Percentiles rank a stretch among this genome's conserved stretches.
These are phyloP conservation scores for Colletotrichum cereale DNA, from an alignment of 2,329 filamentous ascomycete genomes.

Conservation along the genomic window DNA sequence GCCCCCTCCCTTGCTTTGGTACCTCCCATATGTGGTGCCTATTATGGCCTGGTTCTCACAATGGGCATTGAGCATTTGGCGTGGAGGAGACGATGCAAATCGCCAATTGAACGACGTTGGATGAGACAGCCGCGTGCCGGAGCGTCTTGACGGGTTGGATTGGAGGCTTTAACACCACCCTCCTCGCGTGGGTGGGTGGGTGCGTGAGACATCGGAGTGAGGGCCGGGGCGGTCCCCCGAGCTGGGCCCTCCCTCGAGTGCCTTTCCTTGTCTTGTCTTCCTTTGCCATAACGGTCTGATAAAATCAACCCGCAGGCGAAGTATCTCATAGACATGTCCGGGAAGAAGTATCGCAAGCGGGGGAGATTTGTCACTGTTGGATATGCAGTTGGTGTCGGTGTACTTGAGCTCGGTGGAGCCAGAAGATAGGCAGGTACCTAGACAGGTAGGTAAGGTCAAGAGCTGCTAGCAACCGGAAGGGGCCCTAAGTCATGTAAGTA, in stretches of 20 bases:
- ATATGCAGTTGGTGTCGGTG: background rate
- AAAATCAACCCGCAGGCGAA: background rate
- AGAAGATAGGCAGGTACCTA: no score
- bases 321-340: background rate
- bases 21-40: slow-evolving; percentile 9
- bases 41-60: slow-evolving; percentile 8
- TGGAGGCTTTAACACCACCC: background rate
- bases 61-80: background rate
- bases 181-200: background rate
- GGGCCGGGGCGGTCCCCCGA: slow-evolving; percentile 1
- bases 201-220: slow-evolving; percentile 1
- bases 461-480: background rate
- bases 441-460: background rate
- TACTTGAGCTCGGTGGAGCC: background rate
- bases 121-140: slow-evolving; percentile 22
- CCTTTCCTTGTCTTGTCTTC: background rate
- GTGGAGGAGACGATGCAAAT: slow-evolving; percentile 1
- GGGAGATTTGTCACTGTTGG: background rate
- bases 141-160: slow-evolving; percentile 5
- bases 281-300: slow-evolving; percentile 2
- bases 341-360: background rate
- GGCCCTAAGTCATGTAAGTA: background rate
- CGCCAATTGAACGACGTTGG: slow-evolving; percentile 28
- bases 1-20: slow-evolving; percentile 11
- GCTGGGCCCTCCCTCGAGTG: background rate